Percentiles rank a stretch among this genome's conserved stretches.
Conservation (phyloP, 345 rosid species). For the Eucalyptus cloeziana region DNA sequence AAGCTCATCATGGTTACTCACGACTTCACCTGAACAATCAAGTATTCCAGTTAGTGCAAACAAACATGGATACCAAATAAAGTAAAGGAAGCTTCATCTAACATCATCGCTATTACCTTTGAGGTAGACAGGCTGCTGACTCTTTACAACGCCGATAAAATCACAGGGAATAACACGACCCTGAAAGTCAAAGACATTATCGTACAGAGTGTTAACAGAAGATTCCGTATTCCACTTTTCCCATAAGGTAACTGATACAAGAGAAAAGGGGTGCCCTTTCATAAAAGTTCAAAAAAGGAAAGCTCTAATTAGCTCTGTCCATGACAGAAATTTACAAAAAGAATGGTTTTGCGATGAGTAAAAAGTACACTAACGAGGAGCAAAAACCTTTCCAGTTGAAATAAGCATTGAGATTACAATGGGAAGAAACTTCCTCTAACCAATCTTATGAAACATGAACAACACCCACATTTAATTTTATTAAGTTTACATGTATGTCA, state of each 20-base stretch:
- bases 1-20: constrained; percentile 94
- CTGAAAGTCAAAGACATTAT: constrained; percentile 23
- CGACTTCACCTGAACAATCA: constrained; percentile 58
- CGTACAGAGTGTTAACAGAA: neutral
- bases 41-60: neutral
- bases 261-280: neutral
- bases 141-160: constrained; percentile 76
- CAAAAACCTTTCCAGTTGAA: neutral
- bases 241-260: neutral
- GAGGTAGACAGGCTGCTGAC: constrained; percentile 90
- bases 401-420: neutral
- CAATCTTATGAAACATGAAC: neutral
- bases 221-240: neutral
- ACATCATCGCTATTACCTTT: constrained; percentile 31
- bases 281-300: neutral
- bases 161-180: constrained; percentile 95
- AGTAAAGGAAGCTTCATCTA: neutral
- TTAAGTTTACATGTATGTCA: neutral
- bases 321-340: neutral
- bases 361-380: neutral
- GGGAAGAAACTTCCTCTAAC: neutral
- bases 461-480: neutral
- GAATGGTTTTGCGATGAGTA: neutral
- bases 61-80: neutral
- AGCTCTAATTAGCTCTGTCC: neutral